Percentiles rank a stretch among this genome's conserved stretches.
phyloP scores from a whole-genome alignment of 345 rosid species.

The Sonneratia alba region DNA sequence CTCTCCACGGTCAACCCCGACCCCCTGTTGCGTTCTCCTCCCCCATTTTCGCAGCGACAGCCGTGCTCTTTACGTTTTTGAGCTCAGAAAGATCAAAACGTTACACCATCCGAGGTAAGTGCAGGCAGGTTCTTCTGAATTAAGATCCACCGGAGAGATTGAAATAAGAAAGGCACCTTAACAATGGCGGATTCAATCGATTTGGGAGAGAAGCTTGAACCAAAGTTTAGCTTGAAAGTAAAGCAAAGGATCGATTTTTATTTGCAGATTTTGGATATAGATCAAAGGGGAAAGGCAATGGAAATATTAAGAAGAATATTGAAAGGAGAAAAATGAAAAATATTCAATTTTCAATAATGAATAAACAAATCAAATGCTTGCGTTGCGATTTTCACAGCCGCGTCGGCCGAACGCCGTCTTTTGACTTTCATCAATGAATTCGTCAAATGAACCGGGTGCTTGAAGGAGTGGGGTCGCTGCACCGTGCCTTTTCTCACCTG shows the following conservation, averaged over 20 bases:
- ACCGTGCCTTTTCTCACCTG: too few relatives aligned
- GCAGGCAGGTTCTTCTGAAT: not conserved
- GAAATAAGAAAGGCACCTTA: not conserved
- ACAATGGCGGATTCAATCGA: not conserved
- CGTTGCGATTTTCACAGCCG: not conserved
- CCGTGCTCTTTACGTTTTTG: not conserved
- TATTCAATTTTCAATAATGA: too few relatives aligned
- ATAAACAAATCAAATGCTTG: not conserved
- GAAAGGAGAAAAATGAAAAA: not conserved
- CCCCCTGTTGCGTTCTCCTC: not conserved
- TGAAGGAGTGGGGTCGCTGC: not conserved
- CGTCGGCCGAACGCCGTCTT: constrained; percentile 23
- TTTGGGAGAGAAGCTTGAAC: not conserved
- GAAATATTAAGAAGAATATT: not conserved
- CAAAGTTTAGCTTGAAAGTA: not conserved
- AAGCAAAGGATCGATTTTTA: not conserved
- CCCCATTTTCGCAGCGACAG: not conserved
- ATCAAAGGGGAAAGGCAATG: not conserved
- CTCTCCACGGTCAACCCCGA: constrained; percentile 1
- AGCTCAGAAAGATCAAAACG: not conserved
- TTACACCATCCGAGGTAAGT: not conserved
- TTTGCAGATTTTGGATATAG: not conserved
- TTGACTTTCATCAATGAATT: not conserved
- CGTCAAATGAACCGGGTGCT: not conserved
- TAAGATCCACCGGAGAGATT: not conserved